phyloP scores from a whole-genome alignment of 306 rosid species.

The Sphenostylis stenocarpa region DNA sequence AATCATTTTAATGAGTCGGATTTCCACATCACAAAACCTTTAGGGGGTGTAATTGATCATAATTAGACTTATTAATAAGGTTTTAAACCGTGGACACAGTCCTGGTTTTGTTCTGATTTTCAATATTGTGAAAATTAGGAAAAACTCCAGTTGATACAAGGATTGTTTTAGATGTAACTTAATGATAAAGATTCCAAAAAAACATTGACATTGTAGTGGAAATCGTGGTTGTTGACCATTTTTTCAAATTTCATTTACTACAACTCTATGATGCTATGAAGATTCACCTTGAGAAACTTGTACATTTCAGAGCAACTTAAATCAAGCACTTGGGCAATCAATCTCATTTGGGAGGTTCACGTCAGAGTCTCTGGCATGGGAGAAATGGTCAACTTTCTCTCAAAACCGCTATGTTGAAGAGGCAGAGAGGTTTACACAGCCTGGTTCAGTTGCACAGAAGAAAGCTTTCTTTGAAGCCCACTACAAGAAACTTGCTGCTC shows the following conservation, averaged over 20 bases:
- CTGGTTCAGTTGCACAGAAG: conserved; percentile 98
- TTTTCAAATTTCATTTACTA: not conserved
- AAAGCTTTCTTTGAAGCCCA: conserved; percentile 99
- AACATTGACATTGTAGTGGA: not conserved
- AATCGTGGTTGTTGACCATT: not conserved
- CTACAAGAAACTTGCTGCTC: conserved; percentile 90
- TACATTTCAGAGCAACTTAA: conserved; percentile 61
- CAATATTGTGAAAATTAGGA: not conserved
- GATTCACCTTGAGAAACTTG: conserved; percentile 37
- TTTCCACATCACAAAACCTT: too few species aligned
- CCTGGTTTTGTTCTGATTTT: not conserved
- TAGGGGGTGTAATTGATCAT: conserved; percentile 1
- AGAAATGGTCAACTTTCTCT: conserved; percentile 81
- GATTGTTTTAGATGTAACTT: not conserved
- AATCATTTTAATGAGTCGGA: not conserved
- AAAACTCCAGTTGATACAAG: not conserved
- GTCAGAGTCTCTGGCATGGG: conserved; percentile 85
- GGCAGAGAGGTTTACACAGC: conserved; percentile 77
- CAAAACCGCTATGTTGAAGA: conserved; percentile 93
- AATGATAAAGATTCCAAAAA: not conserved
- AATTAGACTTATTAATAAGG: not conserved
- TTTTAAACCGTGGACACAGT: not conserved
- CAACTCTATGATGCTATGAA: not conserved
- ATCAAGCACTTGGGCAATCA: conserved; percentile 79
- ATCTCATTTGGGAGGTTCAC: conserved; percentile 84